Evolutionary conservation across 306 rosid genomes (phyloP).

Genomic region (Sindora glabra): DNA sequence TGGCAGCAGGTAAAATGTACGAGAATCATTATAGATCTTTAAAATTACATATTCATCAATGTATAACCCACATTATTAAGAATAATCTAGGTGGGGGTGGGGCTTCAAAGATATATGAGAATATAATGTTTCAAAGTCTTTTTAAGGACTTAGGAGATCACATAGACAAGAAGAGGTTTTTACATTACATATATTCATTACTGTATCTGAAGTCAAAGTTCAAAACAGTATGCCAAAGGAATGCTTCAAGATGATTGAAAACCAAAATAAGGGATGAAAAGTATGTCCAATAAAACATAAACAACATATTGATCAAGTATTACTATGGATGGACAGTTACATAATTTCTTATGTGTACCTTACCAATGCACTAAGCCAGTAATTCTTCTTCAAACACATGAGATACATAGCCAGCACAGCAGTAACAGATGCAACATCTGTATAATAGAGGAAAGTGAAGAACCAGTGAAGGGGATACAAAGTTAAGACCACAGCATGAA

Average conservation of each 20-base stretch:
- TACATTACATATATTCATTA: neutral
- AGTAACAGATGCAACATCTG: conserved; percentile 79
- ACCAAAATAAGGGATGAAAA: neutral
- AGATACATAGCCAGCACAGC: conserved; percentile 81
- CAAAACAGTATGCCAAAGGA: neutral
- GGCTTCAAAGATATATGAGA: neutral
- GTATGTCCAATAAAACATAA: neutral
- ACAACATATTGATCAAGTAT: neutral
- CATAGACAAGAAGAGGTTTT: neutral
- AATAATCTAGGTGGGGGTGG: neutral
- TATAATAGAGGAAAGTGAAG: conserved; percentile 83
- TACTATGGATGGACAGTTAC: neutral
- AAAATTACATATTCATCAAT: neutral
- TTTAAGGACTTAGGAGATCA: neutral
- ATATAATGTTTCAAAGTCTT: neutral
- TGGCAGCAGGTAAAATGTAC: neutral
- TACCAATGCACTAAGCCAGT: conserved; percentile 88
- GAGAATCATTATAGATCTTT: neutral
- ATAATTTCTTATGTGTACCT: conserved; percentile 16
- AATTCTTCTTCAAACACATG: conserved; percentile 64
- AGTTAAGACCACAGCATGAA: conserved; percentile 56
- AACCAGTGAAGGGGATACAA: conserved; percentile 89
- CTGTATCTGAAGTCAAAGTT: neutral
- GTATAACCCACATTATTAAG: neutral
- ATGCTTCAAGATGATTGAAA: neutral